Conservation (phyloP, 352 stramenopile species). For the Pythium myriotylum region DNA sequence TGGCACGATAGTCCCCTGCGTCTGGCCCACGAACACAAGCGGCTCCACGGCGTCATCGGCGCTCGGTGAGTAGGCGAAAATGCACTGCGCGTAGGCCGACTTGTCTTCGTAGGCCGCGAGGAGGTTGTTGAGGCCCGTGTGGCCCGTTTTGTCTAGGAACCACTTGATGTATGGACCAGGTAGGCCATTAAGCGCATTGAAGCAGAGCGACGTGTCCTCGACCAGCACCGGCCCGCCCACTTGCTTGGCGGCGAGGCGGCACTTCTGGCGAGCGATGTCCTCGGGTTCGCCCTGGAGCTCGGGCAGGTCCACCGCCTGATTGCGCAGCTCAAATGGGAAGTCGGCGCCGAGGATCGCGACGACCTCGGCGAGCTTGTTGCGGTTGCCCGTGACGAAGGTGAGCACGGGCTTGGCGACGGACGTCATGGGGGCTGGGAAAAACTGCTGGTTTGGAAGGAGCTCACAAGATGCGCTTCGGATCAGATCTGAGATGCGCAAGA, state of each 20-base stretch:
- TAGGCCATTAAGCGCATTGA: conserved; percentile 94
- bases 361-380: conserved; percentile 86
- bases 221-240: conserved; percentile 92
- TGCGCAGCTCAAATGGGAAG: conserved; percentile 92
- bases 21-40: conserved; percentile 93
- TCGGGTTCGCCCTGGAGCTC: conserved; percentile 97
- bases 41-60: conserved; percentile 57
- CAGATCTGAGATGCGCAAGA: not conserved
- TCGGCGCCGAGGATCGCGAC: conserved; percentile 78
- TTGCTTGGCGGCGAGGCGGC: conserved; percentile 84
- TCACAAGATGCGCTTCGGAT: not conserved
- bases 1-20: conserved; percentile 92
- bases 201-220: conserved; percentile 97
- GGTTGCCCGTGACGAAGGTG: conserved; percentile 88
- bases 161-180: conserved; percentile 98
- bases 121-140: conserved; percentile 94
- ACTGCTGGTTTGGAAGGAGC: too few species aligned
- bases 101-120: conserved; percentile 94
- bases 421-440: conserved; percentile 10
- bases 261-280: conserved; percentile 96
- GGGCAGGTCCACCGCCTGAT: conserved; percentile 94
- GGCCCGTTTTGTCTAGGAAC: conserved; percentile 97
- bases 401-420: conserved; percentile 39
- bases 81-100: conserved; percentile 95
- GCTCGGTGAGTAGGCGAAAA: conserved; percentile 91